Percentiles rank a stretch among this genome's conserved stretches.
Conservation (phyloP, 108 stramenopile species). For the Cyclostephanos invisitatus region DNA sequence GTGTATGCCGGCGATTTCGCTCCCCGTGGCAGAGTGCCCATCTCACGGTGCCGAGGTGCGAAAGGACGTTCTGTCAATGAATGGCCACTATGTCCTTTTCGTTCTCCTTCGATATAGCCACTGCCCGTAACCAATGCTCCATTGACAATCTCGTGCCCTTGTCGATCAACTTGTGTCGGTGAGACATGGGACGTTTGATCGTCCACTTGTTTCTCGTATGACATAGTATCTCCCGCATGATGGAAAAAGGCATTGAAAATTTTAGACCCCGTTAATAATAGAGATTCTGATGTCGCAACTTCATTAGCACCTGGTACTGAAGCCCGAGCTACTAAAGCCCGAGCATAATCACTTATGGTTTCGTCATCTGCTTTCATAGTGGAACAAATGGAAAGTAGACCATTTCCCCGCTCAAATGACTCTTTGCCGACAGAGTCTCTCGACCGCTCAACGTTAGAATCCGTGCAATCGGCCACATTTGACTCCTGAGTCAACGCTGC, state of each 20-base stretch:
- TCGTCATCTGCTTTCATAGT: not conserved
- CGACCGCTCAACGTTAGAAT: not conserved
- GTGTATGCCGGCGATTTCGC: not conserved
- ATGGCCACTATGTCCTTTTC: not conserved
- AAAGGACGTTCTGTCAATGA: not conserved
- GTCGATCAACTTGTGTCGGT: not conserved
- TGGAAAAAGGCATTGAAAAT: too few relatives aligned
- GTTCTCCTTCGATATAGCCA: not conserved
- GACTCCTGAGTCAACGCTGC: not conserved
- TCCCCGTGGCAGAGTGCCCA: not conserved
- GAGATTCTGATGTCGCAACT: not conserved
- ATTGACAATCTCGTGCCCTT: not conserved
- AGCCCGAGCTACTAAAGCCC: not conserved
- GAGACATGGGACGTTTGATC: not conserved
- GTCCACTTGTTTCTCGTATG: not conserved
- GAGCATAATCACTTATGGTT: not conserved
- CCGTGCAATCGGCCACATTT: not conserved
- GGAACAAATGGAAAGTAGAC: not conserved
- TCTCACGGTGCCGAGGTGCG: not conserved
- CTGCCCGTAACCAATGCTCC: not conserved
- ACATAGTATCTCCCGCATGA: not conserved
- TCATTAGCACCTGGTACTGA: not conserved
- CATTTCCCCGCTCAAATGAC: not conserved
- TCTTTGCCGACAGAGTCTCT: not conserved
- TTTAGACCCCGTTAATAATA: not conserved